phyloP scores from a whole-genome alignment of 1,284 basidiomycete species.

The Pseudozyma tsukubaensis region DNA sequence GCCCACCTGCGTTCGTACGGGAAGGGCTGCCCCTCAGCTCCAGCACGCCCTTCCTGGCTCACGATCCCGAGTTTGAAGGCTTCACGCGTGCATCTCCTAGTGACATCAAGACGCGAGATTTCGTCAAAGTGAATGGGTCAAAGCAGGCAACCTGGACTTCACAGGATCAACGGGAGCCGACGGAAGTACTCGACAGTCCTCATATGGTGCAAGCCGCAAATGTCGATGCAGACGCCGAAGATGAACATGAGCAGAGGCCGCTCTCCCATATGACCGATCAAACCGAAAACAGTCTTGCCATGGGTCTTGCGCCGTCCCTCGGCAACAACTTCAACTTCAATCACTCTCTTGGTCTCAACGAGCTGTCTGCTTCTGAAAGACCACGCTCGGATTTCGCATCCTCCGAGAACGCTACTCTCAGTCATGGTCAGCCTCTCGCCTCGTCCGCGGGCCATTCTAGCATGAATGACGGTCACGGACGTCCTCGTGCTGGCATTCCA shows the following conservation, averaged over 20 bases:
- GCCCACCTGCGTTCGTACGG: constrained; percentile 12
- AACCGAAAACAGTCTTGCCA: constrained; percentile 25
- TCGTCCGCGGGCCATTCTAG: constrained; percentile 18
- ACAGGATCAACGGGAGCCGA: background rate
- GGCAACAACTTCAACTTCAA: constrained; percentile 25
- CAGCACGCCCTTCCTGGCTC: constrained; percentile 20
- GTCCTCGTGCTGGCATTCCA: constrained; percentile 43
- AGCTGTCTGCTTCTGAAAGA: constrained; percentile 18
- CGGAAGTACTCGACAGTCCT: constrained; percentile 25
- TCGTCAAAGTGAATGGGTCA: constrained; percentile 2
- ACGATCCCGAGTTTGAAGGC: constrained; percentile 15
- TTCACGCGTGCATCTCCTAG: constrained; percentile 5
- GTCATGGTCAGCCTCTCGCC: background rate
- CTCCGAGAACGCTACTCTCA: constrained; percentile 1
- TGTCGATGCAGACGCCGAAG: constrained; percentile 1
- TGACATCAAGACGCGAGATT: constrained; percentile 18
- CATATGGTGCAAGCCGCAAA: constrained; percentile 3
- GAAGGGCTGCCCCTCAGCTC: constrained; percentile 33
- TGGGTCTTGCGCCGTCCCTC: constrained; percentile 20
- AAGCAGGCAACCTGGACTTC: background rate
- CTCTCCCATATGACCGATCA: constrained; percentile 27
- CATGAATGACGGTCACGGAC: constrained; percentile 10
- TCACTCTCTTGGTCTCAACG: constrained; percentile 18
- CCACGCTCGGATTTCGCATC: constrained; percentile 8
- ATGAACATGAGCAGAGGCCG: constrained; percentile 4